Conservation (phyloP, 2,329 filamentous ascomycete genomes). For the Phialophora chinensis region DNA sequence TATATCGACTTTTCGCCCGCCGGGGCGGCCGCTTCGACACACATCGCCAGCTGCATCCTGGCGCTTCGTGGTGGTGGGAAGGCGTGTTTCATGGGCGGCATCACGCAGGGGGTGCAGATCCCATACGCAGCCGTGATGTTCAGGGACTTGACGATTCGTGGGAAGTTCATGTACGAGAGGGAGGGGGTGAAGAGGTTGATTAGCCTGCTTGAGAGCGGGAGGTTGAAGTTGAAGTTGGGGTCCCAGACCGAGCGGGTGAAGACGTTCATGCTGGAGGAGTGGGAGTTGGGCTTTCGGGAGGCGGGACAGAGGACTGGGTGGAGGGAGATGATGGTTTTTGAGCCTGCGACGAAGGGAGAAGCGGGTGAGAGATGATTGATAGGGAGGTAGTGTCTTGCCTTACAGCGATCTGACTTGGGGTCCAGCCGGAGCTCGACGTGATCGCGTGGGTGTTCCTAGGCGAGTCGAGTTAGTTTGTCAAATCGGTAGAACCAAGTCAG, state of each 20-base stretch:
- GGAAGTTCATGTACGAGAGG: too few species aligned
- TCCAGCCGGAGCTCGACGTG: neutral
- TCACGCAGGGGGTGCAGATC: too few species aligned
- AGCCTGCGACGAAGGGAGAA: constrained; percentile 10
- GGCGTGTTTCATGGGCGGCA: too few species aligned
- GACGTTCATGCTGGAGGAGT: constrained; percentile 14
- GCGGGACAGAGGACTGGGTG: constrained; percentile 4
- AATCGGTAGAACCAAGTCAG: neutral
- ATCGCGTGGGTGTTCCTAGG: neutral
- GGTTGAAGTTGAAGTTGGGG: too few species aligned
- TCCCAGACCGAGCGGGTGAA: neutral
- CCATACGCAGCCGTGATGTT: too few species aligned
- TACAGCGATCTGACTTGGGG: neutral
- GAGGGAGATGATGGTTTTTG: constrained; percentile 13
- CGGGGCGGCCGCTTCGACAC: too few species aligned
- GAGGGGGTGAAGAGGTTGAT: too few species aligned
- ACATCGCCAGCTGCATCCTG: too few species aligned
- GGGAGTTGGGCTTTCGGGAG: constrained; percentile 14
- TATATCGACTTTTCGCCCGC: too few species aligned
- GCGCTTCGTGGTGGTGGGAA: too few species aligned
- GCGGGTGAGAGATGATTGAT: neutral
- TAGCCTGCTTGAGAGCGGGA: too few species aligned
- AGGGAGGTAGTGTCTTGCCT: neutral
- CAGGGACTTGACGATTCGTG: too few species aligned
- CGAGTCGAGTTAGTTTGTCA: neutral